Evolutionary conservation across 176 grass and related monocot genomes (phyloP), one percentile per base, ranked within the genome.

Genomic region (Bonia amplexicaulis): DNA sequence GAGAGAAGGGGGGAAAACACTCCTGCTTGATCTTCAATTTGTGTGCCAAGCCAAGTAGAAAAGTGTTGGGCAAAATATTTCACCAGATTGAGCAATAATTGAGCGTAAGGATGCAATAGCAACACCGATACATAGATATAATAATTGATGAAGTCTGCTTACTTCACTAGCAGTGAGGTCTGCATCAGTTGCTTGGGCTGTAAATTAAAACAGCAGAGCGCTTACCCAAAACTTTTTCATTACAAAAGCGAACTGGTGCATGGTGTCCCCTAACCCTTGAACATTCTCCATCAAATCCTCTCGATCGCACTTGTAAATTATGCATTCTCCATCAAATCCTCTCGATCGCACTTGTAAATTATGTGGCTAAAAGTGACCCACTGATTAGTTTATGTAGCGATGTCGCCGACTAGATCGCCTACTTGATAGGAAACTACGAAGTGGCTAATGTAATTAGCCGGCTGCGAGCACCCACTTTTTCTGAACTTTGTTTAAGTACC

Each of bases 301-400:
- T 71, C n/a, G n/a, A 77, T 63, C 39, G 20, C n/a, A 55, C 20
- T 12, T 26, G 59, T 37, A 52, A 41, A 26, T 52, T 79, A 73
- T 42, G 76, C 93, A 90, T 58, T 71, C 60, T n/a, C 69, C 77
- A 83, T 49, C 41, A 86, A 62, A 74, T 35, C 82, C 27, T 80
- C 61, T 73, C 23, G 31, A 77, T 64, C 27, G 20, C n/a, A 66
- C 20, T 6, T 27, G 60, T 39, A 53, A 42, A 27, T 53, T 79
- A 74, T 35, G 76, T 73, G 51, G 82, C 40, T 67, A 80, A 80
- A 57, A 85, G 49, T 31, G 82, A 49, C 51, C 7, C 7, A 5
- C 13, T 51, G 26, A 19, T 74, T 80, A 63, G 45, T 74, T 84
- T 80, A 80, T 57, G 31, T 4, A 25, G 54, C n/a, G 10, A 42